These are phyloP conservation scores for Phytopythium sindhum DNA, from an alignment of 352 stramenopile species.

Conservation along the genomic window DNA sequence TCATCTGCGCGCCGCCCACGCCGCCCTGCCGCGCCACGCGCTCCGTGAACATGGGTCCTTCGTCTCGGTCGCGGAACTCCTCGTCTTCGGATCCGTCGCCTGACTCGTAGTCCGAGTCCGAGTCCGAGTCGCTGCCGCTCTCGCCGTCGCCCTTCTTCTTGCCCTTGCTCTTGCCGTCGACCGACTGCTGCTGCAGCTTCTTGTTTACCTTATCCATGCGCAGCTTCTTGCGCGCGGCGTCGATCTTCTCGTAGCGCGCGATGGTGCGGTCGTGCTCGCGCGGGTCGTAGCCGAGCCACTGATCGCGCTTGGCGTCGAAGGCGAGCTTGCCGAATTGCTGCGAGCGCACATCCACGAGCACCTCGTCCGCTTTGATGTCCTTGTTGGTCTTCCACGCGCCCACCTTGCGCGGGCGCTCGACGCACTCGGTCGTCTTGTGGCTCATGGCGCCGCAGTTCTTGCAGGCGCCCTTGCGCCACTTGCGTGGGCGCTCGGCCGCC, in stretches of 20 bases:
- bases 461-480: constrained; percentile 90
- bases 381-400: constrained; percentile 92
- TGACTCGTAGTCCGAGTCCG: constrained; percentile 88
- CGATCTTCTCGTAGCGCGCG: constrained; percentile 79
- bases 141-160: constrained; percentile 19
- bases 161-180: constrained; percentile 33
- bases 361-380: constrained; percentile 85
- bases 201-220: constrained; percentile 79
- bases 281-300: constrained; percentile 94
- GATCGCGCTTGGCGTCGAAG: constrained; percentile 97
- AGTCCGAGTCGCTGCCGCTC: constrained; percentile 67
- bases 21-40: constrained; percentile 94
- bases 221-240: constrained; percentile 71
- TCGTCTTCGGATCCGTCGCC: constrained; percentile 87
- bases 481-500: constrained; percentile 14
- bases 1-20: constrained; percentile 98
- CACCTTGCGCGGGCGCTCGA: constrained; percentile 90
- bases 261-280: constrained; percentile 80
- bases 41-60: constrained; percentile 92
- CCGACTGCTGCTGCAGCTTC: constrained; percentile 49
- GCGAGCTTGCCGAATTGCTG: constrained; percentile 92
- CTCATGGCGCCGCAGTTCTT: constrained; percentile 94
- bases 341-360: constrained; percentile 82
- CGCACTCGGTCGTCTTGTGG: constrained; percentile 91
- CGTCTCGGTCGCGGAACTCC: constrained; percentile 91